Conservation (phyloP, 2,329 filamentous ascomycete species). For the Nannizzia gypsea region DNA sequence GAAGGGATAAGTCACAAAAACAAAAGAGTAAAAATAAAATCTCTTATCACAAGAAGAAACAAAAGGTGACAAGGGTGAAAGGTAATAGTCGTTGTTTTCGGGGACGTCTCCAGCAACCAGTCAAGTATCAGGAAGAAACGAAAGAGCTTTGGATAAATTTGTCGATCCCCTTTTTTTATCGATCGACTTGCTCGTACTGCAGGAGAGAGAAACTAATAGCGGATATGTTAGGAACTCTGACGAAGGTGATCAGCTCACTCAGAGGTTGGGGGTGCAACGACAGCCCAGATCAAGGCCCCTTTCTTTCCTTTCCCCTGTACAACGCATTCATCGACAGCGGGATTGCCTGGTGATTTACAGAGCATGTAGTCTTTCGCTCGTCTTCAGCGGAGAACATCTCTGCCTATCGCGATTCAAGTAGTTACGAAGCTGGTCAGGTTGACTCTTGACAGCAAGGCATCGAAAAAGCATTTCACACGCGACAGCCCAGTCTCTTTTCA, state of each 20-base stretch:
- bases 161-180: conserved; percentile 3
- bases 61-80: conserved; percentile 2
- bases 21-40: neutral
- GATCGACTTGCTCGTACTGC: conserved; percentile 4
- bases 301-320: neutral
- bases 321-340: neutral
- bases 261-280: neutral
- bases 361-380: neutral
- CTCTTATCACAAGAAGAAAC: conserved; percentile 3
- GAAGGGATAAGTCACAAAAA: conserved; percentile 8
- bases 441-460: neutral
- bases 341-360: neutral
- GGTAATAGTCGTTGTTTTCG: conserved; percentile 3
- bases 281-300: neutral
- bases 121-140: neutral
- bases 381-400: neutral
- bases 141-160: conserved; percentile 2
- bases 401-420: neutral
- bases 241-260: conserved; percentile 1
- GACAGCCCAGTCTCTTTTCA: conserved; percentile 5
- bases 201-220: neutral
- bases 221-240: conserved; percentile 4
- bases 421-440: neutral
- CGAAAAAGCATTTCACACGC: conserved; percentile 6
- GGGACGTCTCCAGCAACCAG: neutral